A percentile compares a stretch with the other conserved stretches of the same genome.
These are phyloP conservation scores for Terana coerulea DNA, from an alignment of 768 basidiomycete species.

Conservation along the genomic window DNA sequence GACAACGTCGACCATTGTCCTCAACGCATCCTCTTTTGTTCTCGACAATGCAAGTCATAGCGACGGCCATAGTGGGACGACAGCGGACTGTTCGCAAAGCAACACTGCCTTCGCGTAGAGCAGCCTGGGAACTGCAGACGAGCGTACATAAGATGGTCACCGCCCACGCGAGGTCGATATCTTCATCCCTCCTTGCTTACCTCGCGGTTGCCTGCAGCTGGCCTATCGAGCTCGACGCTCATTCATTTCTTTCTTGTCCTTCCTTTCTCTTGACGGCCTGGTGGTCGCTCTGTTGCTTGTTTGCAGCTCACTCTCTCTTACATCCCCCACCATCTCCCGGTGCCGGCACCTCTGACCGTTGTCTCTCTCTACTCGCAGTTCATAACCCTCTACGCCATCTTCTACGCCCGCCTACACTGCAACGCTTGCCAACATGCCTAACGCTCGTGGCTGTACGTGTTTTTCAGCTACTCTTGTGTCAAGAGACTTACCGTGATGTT, in stretches of 20 bases:
- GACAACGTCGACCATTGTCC: conserved; percentile 8
- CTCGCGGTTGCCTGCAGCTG: conserved; percentile 8
- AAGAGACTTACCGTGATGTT: no score
- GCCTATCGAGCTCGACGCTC: conserved; percentile 9
- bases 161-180: conserved; percentile 1
- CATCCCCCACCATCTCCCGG: not conserved
- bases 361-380: no score
- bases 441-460: conserved; percentile 8
- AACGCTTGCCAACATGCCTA: not conserved
- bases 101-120: not conserved
- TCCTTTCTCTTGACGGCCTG: no score
- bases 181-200: not conserved
- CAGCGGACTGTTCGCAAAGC: not conserved
- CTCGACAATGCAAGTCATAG: conserved; percentile 6
- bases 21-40: conserved; percentile 2
- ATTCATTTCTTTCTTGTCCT: not conserved
- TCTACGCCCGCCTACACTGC: not conserved
- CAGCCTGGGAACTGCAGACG: not conserved
- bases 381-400: not conserved
- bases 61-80: not conserved
- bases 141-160: conserved; percentile 4
- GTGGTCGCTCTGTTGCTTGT: no score
- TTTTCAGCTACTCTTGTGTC: no score
- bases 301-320: not conserved
- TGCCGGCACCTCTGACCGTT: conserved; percentile 13